phyloP scores from a whole-genome alignment of 768 basidiomycete genomes.

The Crassisporium funariophilum region DNA sequence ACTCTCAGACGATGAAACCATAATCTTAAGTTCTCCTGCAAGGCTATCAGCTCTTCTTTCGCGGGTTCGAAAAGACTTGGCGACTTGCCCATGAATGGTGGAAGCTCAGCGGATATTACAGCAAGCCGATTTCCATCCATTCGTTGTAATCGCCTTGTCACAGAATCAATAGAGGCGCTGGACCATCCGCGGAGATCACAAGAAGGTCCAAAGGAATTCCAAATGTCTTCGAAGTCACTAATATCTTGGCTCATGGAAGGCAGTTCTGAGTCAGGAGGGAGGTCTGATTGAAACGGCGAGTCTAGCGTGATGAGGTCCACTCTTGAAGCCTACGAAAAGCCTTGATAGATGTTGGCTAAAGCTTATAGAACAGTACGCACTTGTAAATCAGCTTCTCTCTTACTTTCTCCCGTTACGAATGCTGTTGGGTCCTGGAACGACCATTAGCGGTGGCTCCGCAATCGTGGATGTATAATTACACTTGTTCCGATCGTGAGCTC shows the following conservation, averaged over 20 bases:
- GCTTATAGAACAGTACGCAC: constrained; percentile 6
- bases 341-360: not conserved
- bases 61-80: constrained; percentile 2
- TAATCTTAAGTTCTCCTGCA: constrained; percentile 68
- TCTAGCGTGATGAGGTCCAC: constrained; percentile 75
- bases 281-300: constrained; percentile 64
- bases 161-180: constrained; percentile 52
- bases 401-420: no score
- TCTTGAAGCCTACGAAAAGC: constrained; percentile 26
- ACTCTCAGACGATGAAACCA: constrained; percentile 35
- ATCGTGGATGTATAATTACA: constrained; percentile 6
- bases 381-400: constrained; percentile 8
- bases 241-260: constrained; percentile 7
- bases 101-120: constrained; percentile 54
- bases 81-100: constrained; percentile 61
- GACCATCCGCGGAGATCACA: constrained; percentile 69
- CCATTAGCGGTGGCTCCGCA: no score
- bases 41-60: constrained; percentile 16
- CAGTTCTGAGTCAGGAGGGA: constrained; percentile 21
- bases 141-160: constrained; percentile 55
- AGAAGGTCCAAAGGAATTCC: constrained; percentile 51
- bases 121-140: constrained; percentile 43
- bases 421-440: no score
- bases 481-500: constrained; percentile 2
- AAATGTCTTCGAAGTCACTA: constrained; percentile 55